phyloP scores from a whole-genome alignment of 148 eudicot genomes.

The Silene uniflora region DNA sequence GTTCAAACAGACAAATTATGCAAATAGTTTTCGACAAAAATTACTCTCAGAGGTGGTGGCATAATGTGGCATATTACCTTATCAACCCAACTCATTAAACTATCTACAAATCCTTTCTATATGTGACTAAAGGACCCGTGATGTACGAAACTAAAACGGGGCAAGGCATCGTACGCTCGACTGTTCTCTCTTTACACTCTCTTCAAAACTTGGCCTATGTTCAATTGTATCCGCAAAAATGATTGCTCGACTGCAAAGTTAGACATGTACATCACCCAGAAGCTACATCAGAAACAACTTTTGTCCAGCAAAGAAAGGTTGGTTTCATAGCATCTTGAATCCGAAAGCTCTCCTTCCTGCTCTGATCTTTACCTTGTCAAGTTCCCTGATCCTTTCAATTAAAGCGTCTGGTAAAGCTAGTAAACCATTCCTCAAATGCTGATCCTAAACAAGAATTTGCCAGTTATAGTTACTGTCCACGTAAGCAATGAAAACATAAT shows the following conservation, averaged over 20 bases:
- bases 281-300: conserved; percentile 2
- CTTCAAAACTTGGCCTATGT: conserved; percentile 11
- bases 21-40: too few species aligned
- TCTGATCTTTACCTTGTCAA: conserved; percentile 24
- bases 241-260: neutral
- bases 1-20: too few species aligned
- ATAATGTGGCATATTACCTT: too few species aligned
- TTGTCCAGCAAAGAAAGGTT: conserved; percentile 3
- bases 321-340: neutral
- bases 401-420: conserved; percentile 45
- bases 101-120: too few species aligned
- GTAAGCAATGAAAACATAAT: neutral
- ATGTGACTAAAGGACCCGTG: too few species aligned
- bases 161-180: too few species aligned
- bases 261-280: neutral
- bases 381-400: conserved; percentile 44
- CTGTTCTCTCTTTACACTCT: neutral
- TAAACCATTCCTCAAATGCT: conserved; percentile 31
- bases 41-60: too few species aligned
- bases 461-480: neutral
- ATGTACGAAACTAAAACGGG: too few species aligned
- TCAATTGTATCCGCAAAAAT: conserved; percentile 13
- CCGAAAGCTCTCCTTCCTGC: neutral
- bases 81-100: too few species aligned
- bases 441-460: conserved; percentile 30